These are phyloP conservation scores for Pholiota microspora DNA, from an alignment of 768 basidiomycete species.

Conservation along the genomic window DNA sequence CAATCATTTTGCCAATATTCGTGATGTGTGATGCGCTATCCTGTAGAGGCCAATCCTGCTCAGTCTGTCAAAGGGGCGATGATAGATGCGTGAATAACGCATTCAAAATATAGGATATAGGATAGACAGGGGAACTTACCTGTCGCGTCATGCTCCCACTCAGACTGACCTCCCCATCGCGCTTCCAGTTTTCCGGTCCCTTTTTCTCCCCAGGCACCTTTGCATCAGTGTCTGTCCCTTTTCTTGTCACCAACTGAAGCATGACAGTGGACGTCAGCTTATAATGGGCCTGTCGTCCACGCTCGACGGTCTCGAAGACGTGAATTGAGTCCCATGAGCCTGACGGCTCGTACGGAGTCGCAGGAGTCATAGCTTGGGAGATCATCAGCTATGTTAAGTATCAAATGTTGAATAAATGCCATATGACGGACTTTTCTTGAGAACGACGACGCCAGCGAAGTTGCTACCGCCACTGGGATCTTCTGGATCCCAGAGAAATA, in stretches of 20 bases:
- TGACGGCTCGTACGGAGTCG: slow-evolving; percentile 56
- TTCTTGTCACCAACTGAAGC: slow-evolving; percentile 78
- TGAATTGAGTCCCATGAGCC: slow-evolving; percentile 99
- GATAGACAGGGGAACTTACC: slow-evolving; percentile 40
- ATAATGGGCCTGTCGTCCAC: slow-evolving; percentile 91
- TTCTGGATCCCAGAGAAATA: slow-evolving; percentile 97
- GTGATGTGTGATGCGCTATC: slow-evolving; percentile 83
- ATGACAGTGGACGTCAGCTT: slow-evolving; percentile 97
- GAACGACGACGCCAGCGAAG: slow-evolving; percentile 93
- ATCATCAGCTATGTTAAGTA: background rate
- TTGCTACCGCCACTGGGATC: slow-evolving; percentile 60
- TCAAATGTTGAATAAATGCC: background rate
- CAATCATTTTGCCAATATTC: slow-evolving; percentile 94
- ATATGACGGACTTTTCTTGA: slow-evolving; percentile 79
- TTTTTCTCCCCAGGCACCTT: slow-evolving; percentile 38
- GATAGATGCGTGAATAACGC: background rate
- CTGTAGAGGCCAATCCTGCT: slow-evolving; percentile 83
- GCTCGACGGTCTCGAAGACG: slow-evolving; percentile 92
- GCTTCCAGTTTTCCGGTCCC: slow-evolving; percentile 45
- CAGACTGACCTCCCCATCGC: slow-evolving; percentile 75
- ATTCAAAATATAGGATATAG: background rate
- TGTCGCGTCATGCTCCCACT: slow-evolving; percentile 98
- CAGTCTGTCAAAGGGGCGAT: slow-evolving; percentile 48
- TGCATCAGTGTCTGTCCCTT: slow-evolving; percentile 33
- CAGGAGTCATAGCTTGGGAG: slow-evolving; percentile 57